These are phyloP conservation scores for Sonneratia caseolaris DNA, from an alignment of 345 rosid genomes.

Conservation along the genomic window DNA sequence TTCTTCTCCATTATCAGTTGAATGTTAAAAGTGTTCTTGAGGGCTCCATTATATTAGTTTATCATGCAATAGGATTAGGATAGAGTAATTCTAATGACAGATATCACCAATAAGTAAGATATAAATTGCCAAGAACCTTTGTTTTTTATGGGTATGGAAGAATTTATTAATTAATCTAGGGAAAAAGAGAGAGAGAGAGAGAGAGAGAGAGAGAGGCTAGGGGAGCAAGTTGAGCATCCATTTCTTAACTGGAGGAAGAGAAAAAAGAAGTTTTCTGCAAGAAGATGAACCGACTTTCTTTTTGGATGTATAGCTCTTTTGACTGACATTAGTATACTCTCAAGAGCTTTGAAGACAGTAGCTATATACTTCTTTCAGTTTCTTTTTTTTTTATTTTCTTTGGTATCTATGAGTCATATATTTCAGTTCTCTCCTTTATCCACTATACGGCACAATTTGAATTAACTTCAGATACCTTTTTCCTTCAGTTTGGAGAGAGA, in stretches of 20 bases:
- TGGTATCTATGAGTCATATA: background rate
- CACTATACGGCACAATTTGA: background rate
- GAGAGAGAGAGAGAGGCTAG: background rate
- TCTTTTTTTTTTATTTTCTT: background rate
- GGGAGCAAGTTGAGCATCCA: background rate
- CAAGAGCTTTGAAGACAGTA: background rate
- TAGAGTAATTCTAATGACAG: background rate
- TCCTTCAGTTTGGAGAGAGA: slow-evolving; percentile 81
- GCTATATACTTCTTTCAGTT: background rate
- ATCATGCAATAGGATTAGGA: background rate
- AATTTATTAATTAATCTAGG: too few species aligned
- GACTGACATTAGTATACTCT: background rate
- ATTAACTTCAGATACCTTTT: slow-evolving; percentile 15
- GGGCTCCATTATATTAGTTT: background rate
- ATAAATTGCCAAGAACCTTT: background rate
- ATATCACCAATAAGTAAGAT: background rate
- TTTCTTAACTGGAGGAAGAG: background rate
- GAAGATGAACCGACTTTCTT: background rate
- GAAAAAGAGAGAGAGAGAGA: background rate
- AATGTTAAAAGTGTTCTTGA: background rate
- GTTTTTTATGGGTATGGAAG: too few species aligned
- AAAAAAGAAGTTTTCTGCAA: background rate
- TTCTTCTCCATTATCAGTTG: background rate
- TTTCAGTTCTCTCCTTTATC: background rate
- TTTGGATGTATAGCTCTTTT: background rate